Conservation (phyloP, 192 early-diverging fungal species). For the Rhizophagus sp. region DNA sequence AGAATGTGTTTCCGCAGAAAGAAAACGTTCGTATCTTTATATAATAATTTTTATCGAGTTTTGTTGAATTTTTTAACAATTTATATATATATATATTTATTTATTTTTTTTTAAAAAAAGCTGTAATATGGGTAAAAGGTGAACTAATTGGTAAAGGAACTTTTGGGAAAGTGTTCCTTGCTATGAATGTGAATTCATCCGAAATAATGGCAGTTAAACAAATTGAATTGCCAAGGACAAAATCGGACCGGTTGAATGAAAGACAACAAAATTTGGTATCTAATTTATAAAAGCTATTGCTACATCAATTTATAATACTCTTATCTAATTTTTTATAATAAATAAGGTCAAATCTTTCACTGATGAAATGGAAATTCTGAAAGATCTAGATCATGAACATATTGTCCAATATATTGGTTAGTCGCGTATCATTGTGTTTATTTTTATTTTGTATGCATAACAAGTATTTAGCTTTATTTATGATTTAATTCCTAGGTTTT, state of each 20-base stretch:
- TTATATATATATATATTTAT: constrained; percentile 28
- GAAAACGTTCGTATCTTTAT: not conserved
- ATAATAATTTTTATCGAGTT: not conserved
- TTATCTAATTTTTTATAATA: not conserved
- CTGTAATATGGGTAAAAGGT: constrained; percentile 71
- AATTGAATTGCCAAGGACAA: constrained; percentile 63
- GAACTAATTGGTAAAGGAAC: constrained; percentile 82
- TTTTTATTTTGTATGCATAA: not conserved
- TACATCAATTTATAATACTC: not conserved
- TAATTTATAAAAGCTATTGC: not conserved
- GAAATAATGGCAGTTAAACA: constrained; percentile 87
- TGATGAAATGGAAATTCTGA: constrained; percentile 72
- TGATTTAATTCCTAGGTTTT: constrained; percentile 26
- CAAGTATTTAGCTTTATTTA: not conserved
- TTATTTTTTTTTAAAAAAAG: constrained; percentile 42
- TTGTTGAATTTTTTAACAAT: not conserved
- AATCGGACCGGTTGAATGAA: constrained; percentile 47
- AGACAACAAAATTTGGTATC: constrained; percentile 41
- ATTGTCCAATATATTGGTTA: constrained; percentile 93
- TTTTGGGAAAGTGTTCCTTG: constrained; percentile 78
- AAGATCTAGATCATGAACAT: constrained; percentile 83
- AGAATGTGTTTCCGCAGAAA: not conserved
- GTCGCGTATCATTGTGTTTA: constrained; percentile 22
- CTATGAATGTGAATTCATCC: constrained; percentile 67
- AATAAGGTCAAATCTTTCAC: constrained; percentile 55